These are phyloP conservation scores for Amauroascus verrucosus DNA, from an alignment of 2,329 filamentous ascomycete genomes.

Conservation along the genomic window DNA sequence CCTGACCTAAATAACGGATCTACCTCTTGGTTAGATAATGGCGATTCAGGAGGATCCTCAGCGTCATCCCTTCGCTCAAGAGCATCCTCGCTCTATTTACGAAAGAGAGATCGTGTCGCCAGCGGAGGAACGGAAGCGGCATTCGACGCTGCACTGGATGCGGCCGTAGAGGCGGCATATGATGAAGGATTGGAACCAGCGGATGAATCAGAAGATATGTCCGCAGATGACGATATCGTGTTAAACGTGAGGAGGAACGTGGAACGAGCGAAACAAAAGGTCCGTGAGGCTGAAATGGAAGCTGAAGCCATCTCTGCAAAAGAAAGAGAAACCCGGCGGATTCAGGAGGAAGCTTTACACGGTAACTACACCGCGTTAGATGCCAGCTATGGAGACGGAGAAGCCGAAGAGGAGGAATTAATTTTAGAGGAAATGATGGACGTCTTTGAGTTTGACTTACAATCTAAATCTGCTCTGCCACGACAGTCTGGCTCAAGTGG, in stretches of 20 bases:
- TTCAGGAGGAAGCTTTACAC: conserved; percentile 24
- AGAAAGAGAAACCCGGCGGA: conserved; percentile 47
- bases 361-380: conserved; percentile 21
- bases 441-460: conserved; percentile 65
- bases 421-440: conserved; percentile 84
- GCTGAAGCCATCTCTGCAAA: conserved; percentile 51
- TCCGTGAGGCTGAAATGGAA: conserved; percentile 63
- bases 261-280: conserved; percentile 64
- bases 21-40: conserved; percentile 88
- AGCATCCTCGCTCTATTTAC: conserved; percentile 58
- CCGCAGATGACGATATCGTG: conserved; percentile 25
- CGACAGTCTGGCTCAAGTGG: conserved; percentile 75
- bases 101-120: conserved; percentile 56
- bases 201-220: conserved; percentile 8
- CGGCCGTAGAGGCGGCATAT: conserved; percentile 91
- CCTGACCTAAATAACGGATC: conserved; percentile 64
- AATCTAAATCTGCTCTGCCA: conserved; percentile 57
- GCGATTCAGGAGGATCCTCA: conserved; percentile 73
- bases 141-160: conserved; percentile 88
- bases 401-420: conserved; percentile 63
- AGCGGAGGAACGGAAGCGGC: conserved; percentile 75
- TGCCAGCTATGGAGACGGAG: conserved; percentile 48
- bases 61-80: conserved; percentile 72
- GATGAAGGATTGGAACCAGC: conserved; percentile 76
- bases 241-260: conserved; percentile 53